phyloP scores from a whole-genome alignment of 257 asterid genomes.

The Fraxinus cuspidata region DNA sequence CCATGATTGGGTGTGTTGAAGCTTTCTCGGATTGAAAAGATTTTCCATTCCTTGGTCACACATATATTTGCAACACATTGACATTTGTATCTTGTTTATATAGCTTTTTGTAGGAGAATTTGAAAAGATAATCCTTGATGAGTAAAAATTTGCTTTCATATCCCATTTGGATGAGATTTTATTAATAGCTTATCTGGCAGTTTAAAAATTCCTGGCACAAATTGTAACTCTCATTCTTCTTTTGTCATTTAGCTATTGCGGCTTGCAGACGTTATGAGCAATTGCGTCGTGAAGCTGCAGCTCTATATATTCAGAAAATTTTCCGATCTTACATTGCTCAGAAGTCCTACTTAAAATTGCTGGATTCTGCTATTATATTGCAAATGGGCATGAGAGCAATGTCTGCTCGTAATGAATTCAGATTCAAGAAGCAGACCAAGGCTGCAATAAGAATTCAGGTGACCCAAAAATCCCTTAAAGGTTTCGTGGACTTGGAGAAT shows the following conservation, averaged over 20 bases:
- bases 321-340: constrained; percentile 67
- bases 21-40: not conserved
- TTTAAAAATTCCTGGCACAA: constrained; percentile 8
- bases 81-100: not conserved
- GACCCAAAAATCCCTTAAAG: constrained; percentile 17
- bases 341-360: constrained; percentile 62
- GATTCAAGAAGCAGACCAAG: constrained; percentile 83
- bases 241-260: constrained; percentile 53
- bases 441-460: constrained; percentile 94
- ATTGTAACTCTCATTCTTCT: constrained; percentile 15
- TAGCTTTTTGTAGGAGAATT: constrained; percentile 13
- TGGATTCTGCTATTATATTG: constrained; percentile 57
- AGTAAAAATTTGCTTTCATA: constrained; percentile 11
- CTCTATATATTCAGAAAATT: constrained; percentile 88
- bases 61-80: not conserved
- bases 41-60: not conserved
- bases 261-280: constrained; percentile 91
- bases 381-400: constrained; percentile 97
- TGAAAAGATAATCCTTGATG: constrained; percentile 19
- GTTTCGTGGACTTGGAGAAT: constrained; percentile 27
- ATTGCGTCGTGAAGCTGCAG: constrained; percentile 85
- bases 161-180: constrained; percentile 20
- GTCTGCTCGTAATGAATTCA: constrained; percentile 81
- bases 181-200: constrained; percentile 5
- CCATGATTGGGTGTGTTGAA: not conserved